Evolutionary conservation across 2,329 filamentous ascomycete species (phyloP), one percentile per base, ranked within the genome.

Genomic region (Pseudocercospora eumusae): DNA sequence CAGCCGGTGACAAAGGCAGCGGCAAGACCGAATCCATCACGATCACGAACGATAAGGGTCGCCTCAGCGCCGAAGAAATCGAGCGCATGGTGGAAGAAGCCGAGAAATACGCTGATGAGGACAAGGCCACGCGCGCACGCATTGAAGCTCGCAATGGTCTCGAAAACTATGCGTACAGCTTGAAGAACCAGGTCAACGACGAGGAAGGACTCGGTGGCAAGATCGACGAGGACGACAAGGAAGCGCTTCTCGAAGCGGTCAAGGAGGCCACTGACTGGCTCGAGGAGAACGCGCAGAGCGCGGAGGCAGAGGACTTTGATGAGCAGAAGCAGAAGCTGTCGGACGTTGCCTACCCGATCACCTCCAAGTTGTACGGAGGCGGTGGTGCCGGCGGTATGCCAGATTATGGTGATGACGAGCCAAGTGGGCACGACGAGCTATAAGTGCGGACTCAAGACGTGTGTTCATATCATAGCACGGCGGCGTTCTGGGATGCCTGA

Each of bases 281-380:
- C 64, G 93, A 97, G 72, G 92, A 96, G 86, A 96, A 97, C 81
- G 91, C 86, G 69, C 87, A 89, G 69, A 89, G 89, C 57, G 95
- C 95, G 68, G 86, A 84, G 70, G 84, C 92, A 63, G 93, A 97
- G 83, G 95, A 98, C 83, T 97, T 98, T 74, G 93, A 97, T 81
- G 95, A 99, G 87, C 93, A 98, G 85, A 96, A 96, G 85, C 93
- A 99, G 90, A 97, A 97, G 86, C 86, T 99, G 71, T 96, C 91
- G 73, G 90, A 90, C 79, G 91, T 97, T 68, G 95, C 95, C 59
- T 97, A 98, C 83, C 95, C 95, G 71, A 99, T 99, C 82, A 99
- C 95, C 73, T 96, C 91, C 83, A 99, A 99, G 88, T 86, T 97
- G 75, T 97, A 97, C 84, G 82, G 78, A 70, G 60, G 62, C 27